Evolutionary conservation across 177 flowering plant species (phyloP).

Genomic region (Telopea speciosissima): DNA sequence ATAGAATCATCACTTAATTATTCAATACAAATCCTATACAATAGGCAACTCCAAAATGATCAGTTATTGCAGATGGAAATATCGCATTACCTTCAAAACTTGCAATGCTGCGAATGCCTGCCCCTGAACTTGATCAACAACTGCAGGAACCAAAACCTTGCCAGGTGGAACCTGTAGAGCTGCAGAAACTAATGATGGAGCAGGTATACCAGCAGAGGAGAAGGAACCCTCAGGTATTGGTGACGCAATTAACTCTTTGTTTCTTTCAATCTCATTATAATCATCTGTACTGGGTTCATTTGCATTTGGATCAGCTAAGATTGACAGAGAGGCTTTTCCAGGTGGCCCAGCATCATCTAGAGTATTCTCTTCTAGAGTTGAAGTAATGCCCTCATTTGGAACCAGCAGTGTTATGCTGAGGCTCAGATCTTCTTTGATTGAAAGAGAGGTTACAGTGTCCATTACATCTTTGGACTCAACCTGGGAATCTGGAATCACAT

Average conservation of each 20-base stretch:
- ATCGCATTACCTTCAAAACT: slow-evolving; percentile 63
- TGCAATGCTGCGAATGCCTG: slow-evolving; percentile 91
- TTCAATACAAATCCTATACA: not conserved
- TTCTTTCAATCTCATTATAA: slow-evolving; percentile 26
- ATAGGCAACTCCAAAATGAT: not conserved
- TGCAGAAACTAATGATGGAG: slow-evolving; percentile 84
- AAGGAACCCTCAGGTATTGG: slow-evolving; percentile 33
- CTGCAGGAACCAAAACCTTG: slow-evolving; percentile 86
- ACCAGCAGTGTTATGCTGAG: slow-evolving; percentile 18
- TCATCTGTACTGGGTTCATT: slow-evolving; percentile 28
- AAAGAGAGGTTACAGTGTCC: slow-evolving; percentile 18
- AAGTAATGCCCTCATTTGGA: slow-evolving; percentile 23
- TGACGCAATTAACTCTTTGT: slow-evolving; percentile 30
- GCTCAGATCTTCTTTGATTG: slow-evolving; percentile 25
- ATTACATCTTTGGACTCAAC: slow-evolving; percentile 17
- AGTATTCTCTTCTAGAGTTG: slow-evolving; percentile 22
- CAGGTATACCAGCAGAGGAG: slow-evolving; percentile 84
- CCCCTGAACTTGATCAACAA: slow-evolving; percentile 78
- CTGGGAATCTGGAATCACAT: slow-evolving; percentile 23
- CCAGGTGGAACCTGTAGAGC: slow-evolving; percentile 80
- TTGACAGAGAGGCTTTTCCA: slow-evolving; percentile 24
- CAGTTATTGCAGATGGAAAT: not conserved
- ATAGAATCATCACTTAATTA: too few relatives aligned
- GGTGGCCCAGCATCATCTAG: slow-evolving; percentile 26
- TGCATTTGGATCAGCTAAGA: slow-evolving; percentile 23